A percentile compares a stretch with the other conserved stretches of the same genome.
Conservation (phyloP, 768 basidiomycete genomes). For the Epithele typhae region DNA sequence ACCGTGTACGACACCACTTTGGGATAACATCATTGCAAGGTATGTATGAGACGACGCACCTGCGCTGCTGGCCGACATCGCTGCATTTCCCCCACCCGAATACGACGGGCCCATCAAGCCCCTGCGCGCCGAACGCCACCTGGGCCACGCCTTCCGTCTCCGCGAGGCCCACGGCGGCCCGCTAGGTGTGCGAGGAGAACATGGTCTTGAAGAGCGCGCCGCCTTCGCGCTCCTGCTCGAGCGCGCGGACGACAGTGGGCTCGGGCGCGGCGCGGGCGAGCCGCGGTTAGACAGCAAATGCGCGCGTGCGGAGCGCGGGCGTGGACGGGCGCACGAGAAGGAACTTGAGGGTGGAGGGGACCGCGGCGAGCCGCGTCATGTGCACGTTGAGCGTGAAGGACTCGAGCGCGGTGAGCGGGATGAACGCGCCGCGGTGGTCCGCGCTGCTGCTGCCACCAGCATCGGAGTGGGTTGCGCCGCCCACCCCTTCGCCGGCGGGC, state of each 20-base stretch:
- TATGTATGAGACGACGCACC: too few relatives aligned
- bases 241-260: slow-evolving; percentile 3
- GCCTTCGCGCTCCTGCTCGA: slow-evolving; percentile 1
- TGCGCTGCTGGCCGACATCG: too few relatives aligned
- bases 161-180: not conserved
- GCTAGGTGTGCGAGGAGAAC: not conserved
- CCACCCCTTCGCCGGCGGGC: too few relatives aligned
- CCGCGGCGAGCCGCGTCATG: slow-evolving; percentile 5
- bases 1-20: too few relatives aligned
- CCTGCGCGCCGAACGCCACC: slow-evolving; percentile 10
- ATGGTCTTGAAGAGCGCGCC: not conserved
- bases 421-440: not conserved
- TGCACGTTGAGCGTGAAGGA: slow-evolving; percentile 11
- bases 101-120: slow-evolving; percentile 1
- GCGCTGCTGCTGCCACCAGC: not conserved
- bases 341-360: slow-evolving; percentile 8
- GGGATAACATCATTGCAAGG: too few relatives aligned
- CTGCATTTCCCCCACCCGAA: not conserved
- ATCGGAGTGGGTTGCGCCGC: not conserved
- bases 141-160: slow-evolving; percentile 6
- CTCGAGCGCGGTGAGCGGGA: slow-evolving; percentile 1
- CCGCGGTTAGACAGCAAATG: slow-evolving; percentile 5
- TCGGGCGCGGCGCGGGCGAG: not conserved
- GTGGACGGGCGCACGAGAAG: slow-evolving; percentile 5
- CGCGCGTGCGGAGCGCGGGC: slow-evolving; percentile 9